Evolutionary conservation across 179 eudicot genomes (phyloP), one percentile per base, ranked within the genome.

Genomic region (Camellia oleifera): DNA sequence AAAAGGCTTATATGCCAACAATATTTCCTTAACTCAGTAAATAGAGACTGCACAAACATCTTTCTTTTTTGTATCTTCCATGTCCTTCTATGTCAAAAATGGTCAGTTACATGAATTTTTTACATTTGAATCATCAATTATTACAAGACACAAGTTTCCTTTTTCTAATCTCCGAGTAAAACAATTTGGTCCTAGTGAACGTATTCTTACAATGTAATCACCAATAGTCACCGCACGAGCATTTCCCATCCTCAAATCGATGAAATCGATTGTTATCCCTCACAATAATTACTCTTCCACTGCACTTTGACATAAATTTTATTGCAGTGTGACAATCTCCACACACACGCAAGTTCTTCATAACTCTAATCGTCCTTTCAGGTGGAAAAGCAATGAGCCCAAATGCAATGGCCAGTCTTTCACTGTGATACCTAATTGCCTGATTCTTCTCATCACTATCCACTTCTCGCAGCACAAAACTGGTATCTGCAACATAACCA

Each of bases 301-400:
- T 86, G 82, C 95, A 90, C 79, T 80, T 93, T 13, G 97, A 91
- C 88, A 95, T 92, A 81, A 83, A 88, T 86, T 95, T 95, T 74
- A 95, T 93, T 9, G 98, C 98, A 50, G 81, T 86, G 83, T 94
- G 98, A 82, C 98, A 94, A 86, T 94, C 98, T 65, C 96, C 97
- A 73, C 97, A 94, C 6, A 94, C 89, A 9, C 97, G 94, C 90
- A 94, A 85, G 82, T 94, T 94, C 83, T 93, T 95, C 97, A 95
- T 92, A 57, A 95, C 87, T 69, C 97, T 86, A 64, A 95, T 95
- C 40, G 95, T 92, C 81, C 94, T 86, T n/a, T 88, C 88, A 12
- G 84, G 85, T 48, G 94, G 91, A 70, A 92, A 84, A 13, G 91
- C 91, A 46, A 95, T 91, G 15, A 93, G 82, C 2, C 91, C 93